Conservation (phyloP, 768 basidiomycete species). For the Suillus brevipes region DNA sequence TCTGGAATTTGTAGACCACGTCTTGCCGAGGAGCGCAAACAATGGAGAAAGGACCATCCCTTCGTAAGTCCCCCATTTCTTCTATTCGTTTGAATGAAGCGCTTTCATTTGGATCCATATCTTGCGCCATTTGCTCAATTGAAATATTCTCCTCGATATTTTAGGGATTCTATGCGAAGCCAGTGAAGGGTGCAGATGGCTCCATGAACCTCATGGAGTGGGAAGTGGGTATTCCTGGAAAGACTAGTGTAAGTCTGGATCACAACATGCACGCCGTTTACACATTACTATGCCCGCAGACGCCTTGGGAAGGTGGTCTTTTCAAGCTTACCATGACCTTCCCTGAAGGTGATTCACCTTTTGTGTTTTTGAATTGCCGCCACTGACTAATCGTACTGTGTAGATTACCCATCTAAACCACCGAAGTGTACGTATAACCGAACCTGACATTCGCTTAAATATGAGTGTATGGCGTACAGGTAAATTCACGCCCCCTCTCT, state of each 20-base stretch:
- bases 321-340: constrained; percentile 94
- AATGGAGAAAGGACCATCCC: constrained; percentile 98
- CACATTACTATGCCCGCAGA: constrained; percentile 49
- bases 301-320: constrained; percentile 95
- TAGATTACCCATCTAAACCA: constrained; percentile 94
- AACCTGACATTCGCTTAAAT: constrained; percentile 3
- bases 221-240: constrained; percentile 99
- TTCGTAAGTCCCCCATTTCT: constrained; percentile 63
- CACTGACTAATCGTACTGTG: constrained; percentile 16
- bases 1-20: constrained; percentile 92
- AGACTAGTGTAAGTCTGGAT: constrained; percentile 63
- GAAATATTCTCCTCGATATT: constrained; percentile 9
- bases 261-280: constrained; percentile 12
- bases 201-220: constrained; percentile 97
- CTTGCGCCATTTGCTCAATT: background rate
- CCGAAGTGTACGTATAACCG: constrained; percentile 72
- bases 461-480: constrained; percentile 48
- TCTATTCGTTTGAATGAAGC: background rate
- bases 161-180: constrained; percentile 97
- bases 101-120: constrained; percentile 11
- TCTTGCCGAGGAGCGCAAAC: constrained; percentile 95
- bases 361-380: background rate
- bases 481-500: constrained; percentile 94
- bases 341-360: constrained; percentile 73
- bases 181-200: constrained; percentile 85